These are phyloP conservation scores for Gymnopilus dilepis DNA, from an alignment of 768 basidiomycete genomes.

Conservation along the genomic window DNA sequence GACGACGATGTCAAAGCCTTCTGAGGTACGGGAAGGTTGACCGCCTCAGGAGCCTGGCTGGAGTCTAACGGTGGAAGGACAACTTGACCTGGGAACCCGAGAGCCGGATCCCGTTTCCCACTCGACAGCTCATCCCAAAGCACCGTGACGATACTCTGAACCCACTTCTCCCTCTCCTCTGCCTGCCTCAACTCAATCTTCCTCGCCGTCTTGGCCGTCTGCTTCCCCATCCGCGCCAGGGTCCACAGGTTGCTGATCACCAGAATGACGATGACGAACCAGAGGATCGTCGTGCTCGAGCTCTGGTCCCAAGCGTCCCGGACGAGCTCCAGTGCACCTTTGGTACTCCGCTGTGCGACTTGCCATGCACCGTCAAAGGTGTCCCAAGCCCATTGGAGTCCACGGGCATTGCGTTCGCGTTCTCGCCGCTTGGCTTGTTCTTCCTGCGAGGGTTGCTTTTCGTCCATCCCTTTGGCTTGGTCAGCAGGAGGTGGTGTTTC, in stretches of 20 bases:
- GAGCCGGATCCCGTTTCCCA: conserved; percentile 38
- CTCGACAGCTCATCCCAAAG: conserved; percentile 72
- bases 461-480: conserved; percentile 19
- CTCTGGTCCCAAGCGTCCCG: conserved; percentile 82
- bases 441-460: conserved; percentile 35
- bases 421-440: conserved; percentile 59
- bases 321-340: conserved; percentile 77
- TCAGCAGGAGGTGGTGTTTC: conserved; percentile 16
- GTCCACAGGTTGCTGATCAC: conserved; percentile 83
- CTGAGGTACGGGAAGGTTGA: not conserved
- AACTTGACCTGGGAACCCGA: conserved; percentile 14
- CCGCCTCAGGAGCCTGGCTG: not conserved
- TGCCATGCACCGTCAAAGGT: conserved; percentile 78
- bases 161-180: conserved; percentile 77
- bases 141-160: conserved; percentile 73
- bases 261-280: conserved; percentile 72
- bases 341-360: conserved; percentile 73
- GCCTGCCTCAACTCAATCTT: conserved; percentile 55
- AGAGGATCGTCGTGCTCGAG: conserved; percentile 71
- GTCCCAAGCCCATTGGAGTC: conserved; percentile 88
- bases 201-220: conserved; percentile 47
- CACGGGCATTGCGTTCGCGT: conserved; percentile 70
- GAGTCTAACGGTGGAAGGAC: not conserved
- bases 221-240: conserved; percentile 46
- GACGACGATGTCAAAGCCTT: conserved; percentile 12